Conservation (phyloP, 345 rosid genomes). For the Isatis tinctoria region DNA sequence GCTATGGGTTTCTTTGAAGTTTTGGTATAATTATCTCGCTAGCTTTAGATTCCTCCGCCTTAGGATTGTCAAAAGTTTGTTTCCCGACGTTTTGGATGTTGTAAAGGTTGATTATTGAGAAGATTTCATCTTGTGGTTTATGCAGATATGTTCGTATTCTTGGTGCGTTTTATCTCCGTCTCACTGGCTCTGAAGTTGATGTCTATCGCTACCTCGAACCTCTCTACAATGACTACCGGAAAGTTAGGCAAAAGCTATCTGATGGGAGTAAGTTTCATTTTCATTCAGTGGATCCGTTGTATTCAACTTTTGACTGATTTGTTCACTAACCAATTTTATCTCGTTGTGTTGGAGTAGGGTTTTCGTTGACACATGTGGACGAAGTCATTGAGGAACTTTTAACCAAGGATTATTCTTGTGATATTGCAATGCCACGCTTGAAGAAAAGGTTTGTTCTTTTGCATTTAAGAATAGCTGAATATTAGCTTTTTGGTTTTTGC, state of each 20-base stretch:
- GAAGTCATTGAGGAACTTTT: conserved; percentile 85
- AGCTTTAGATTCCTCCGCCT: too few species aligned
- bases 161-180: conserved; percentile 86
- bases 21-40: neutral
- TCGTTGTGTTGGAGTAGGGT: conserved; percentile 36
- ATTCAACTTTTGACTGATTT: neutral
- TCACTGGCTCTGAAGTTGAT: conserved; percentile 75
- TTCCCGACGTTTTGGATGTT: neutral
- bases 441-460: conserved; percentile 60
- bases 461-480: neutral
- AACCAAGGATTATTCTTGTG: conserved; percentile 83
- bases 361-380: conserved; percentile 69
- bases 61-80: neutral
- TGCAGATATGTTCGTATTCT: conserved; percentile 79
- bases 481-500: neutral
- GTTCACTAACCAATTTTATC: neutral
- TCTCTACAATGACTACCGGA: conserved; percentile 78
- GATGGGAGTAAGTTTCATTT: conserved; percentile 63
- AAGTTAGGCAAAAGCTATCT: conserved; percentile 53
- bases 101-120: neutral
- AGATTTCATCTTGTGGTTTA: neutral
- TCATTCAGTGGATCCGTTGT: neutral
- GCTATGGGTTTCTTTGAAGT: conserved; percentile 1
- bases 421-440: conserved; percentile 79
- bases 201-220: conserved; percentile 84